Base-by-base conservation (phyloP, 2,329 filamentous ascomycete genomes). In the Bipolaris bicolor region DNA sequence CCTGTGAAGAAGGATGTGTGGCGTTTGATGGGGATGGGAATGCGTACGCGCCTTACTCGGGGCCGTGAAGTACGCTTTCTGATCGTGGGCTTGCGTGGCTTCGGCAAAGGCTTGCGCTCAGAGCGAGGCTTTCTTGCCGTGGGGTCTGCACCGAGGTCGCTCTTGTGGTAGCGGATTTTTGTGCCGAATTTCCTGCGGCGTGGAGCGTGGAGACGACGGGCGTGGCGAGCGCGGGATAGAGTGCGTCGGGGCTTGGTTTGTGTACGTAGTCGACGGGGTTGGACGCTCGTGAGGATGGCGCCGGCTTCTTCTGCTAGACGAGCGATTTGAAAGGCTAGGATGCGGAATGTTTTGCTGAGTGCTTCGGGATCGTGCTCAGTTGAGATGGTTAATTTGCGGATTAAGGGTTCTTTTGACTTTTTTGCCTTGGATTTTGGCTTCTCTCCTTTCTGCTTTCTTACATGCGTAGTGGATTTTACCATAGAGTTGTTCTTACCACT, bases 231-330 rank as follows among this genome's bases (percentile, higher is more conserved):
- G 24, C 24, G 24, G 10, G 29, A 29, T 29, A 29, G 26, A 29
- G 2, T 1, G 29, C 10, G 29, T 31, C 29, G 24, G 24, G 9
- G n/a, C 22, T 39, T 34, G 1, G 24, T 22, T 18, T 26, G 11
- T 18, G 46, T 36, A 34, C 29, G 26, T 1, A 24, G 34, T 36
- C 36, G 43, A 11, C 29, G 29, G 33, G 33, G 26, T 16, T 37
- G 49, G 16, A 52, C 26, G 7, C 10, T 13, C 6, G 20, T 26
- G n/a, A 52, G 34, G 26, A 20, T n/a, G 0, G 11, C 13, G 33
- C 53, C 43, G 2, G 34, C 49, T 15, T 56, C 53, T 16, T 56
- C 48, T 10, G 34, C 24, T 36, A 56, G 13, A 10, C 53, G n/a
- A 6, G 41, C 39, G 26, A 34, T n/a, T 41, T 52, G n/a, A 15